Conservation (phyloP, 768 basidiomycete species). For the Fibroporia radiculosa region DNA sequence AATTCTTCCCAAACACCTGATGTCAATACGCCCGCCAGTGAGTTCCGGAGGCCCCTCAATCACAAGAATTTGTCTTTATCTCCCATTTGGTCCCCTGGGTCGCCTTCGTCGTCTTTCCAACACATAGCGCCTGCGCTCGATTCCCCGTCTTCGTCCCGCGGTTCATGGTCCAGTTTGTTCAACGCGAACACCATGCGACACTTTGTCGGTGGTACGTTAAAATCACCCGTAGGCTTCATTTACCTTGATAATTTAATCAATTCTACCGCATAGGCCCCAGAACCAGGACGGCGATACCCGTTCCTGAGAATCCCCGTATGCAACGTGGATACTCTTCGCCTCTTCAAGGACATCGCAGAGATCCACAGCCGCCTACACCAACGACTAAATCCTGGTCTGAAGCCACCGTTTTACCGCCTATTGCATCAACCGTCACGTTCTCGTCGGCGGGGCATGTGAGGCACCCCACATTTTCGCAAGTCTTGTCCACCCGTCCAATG, state of each 20-base stretch:
- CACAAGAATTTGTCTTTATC: slow-evolving; percentile 42
- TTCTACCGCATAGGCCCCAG: slow-evolving; percentile 1
- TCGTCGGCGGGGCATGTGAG: slow-evolving; percentile 34
- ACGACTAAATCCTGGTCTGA: slow-evolving; percentile 27
- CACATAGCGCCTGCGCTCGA: slow-evolving; percentile 35
- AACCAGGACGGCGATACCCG: slow-evolving; percentile 14
- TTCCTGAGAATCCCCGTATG: slow-evolving; percentile 14
- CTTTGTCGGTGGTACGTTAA: slow-evolving; percentile 48
- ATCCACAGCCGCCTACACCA: slow-evolving; percentile 17
- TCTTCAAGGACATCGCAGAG: not conserved
- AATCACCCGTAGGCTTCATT: slow-evolving; percentile 9
- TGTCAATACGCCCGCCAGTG: not conserved
- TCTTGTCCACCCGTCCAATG: slow-evolving; percentile 23
- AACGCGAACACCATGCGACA: slow-evolving; percentile 60
- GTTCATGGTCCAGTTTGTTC: slow-evolving; percentile 78
- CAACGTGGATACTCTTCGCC: not conserved
- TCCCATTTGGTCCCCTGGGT: slow-evolving; percentile 45
- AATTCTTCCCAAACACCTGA: not conserved
- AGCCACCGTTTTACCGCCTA: slow-evolving; percentile 17
- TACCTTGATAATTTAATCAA: slow-evolving; percentile 16
- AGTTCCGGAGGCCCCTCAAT: not conserved
- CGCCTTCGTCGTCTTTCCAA: slow-evolving; percentile 33
- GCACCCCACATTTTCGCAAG: slow-evolving; percentile 35
- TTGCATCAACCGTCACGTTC: slow-evolving; percentile 31
- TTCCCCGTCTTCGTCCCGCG: slow-evolving; percentile 55